Percentiles rank a stretch among this genome's conserved stretches.
These are phyloP conservation scores for Citropsis articulata DNA, from an alignment of 345 rosid genomes.

Conservation along the genomic window DNA sequence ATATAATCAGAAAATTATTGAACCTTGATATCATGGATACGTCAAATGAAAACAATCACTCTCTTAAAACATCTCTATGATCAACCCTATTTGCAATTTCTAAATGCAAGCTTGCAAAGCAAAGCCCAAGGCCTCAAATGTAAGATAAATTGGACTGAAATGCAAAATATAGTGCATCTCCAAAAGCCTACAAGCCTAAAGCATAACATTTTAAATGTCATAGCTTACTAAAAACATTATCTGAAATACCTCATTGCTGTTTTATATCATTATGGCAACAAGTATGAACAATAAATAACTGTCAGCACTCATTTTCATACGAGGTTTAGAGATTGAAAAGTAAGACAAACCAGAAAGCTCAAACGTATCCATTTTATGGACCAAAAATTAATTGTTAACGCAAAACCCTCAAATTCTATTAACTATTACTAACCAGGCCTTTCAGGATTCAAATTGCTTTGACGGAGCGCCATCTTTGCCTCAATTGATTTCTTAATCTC, in stretches of 20 bases:
- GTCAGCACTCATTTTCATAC: too few species aligned
- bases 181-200: background rate
- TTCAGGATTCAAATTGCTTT: constrained; percentile 84
- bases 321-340: background rate
- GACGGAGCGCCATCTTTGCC: constrained; percentile 87
- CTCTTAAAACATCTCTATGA: background rate
- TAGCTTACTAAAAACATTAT: background rate
- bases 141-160: background rate
- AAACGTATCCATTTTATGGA: background rate
- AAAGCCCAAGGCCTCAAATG: background rate
- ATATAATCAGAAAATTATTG: background rate
- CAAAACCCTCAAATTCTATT: background rate
- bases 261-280: background rate
- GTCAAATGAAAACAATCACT: background rate
- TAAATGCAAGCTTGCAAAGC: background rate
- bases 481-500: constrained; percentile 83
- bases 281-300: background rate
- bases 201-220: background rate
- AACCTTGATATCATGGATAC: background rate
- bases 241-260: background rate
- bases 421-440: constrained; percentile 69
- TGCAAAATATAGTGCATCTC: background rate
- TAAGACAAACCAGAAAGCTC: background rate
- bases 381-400: background rate
- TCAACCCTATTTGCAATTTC: background rate